Base-by-base conservation (phyloP, 2,329 filamentous ascomycete genomes). In the Fusarium sp. region DNA sequence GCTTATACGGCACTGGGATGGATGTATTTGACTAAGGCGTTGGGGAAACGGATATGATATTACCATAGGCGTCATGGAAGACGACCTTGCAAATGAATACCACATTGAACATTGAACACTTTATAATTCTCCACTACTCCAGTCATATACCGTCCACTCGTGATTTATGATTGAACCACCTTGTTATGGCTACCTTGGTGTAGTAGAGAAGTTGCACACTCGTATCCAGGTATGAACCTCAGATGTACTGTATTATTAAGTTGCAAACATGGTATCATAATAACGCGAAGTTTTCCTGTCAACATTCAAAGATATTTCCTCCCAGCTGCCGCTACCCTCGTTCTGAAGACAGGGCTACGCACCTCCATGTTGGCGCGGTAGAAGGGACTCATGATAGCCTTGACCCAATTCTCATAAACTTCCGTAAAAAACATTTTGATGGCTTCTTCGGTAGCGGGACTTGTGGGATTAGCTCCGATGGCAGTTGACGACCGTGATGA, bases 331-430 rank as follows among this genome's bases (percentile, higher is more conserved):
- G 90, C 91, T 26, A 99, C 95, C 79, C 93, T 90, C 63, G 89
- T 86, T 75, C 94, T 89, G 82, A 99, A 99, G 3, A 98, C 89
- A 0, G 94, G 93, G 83, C 95, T 98, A 80, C 88, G 91, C 59
- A 99, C 91, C 77, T 94, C 92, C 87, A 93, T 93, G 74, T 97
- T 96, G 62, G 92, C 90, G 61, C 89, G 88, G 85, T 98, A 98
- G 82, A 99, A 99, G 0, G 96, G 96, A 80, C 91, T 98, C 96
- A 99, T 98, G 66, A 95, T 91, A 18, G 95, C 94, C 88, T 99
- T 99, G 74, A 98, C 90, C 92, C 96, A 99, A 76, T 92, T 94
- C 84, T 99, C 96, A 84, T 98, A 98, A 18, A 98, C 93, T 81
- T 99, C 96, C 22, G 89, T 88, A 85, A 99, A 98, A 85, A 98